Percentiles rank a stretch among this genome's conserved stretches.
phyloP scores from a whole-genome alignment of 2,329 filamentous ascomycete species.

The Scedosporium minutisporum region DNA sequence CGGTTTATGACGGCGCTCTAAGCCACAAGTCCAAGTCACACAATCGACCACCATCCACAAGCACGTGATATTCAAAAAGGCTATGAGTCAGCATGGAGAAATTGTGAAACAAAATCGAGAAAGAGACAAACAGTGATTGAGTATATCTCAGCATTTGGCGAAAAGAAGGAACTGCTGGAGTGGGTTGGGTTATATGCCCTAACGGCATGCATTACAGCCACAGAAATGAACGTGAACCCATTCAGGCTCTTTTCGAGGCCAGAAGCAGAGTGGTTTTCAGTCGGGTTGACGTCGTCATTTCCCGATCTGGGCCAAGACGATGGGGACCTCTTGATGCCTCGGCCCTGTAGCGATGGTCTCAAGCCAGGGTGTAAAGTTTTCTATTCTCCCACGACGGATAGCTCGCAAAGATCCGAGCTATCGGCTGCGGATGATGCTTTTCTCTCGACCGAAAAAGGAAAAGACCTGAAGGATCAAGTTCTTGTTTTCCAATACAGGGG shows the following conservation, averaged over 20 bases:
- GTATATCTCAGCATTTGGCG: background rate
- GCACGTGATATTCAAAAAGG: too few relatives aligned
- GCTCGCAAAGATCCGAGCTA: slow-evolving; percentile 24
- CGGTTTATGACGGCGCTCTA: background rate
- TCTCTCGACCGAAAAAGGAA: slow-evolving; percentile 16
- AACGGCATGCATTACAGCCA: background rate
- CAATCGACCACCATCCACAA: too few relatives aligned
- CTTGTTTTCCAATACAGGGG: slow-evolving; percentile 55
- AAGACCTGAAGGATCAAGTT: slow-evolving; percentile 47
- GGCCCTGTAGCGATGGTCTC: slow-evolving; percentile 27
- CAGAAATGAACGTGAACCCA: slow-evolving; percentile 13
- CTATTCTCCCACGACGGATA: slow-evolving; percentile 31
- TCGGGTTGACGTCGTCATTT: slow-evolving; percentile 44
- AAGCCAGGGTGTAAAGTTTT: slow-evolving; percentile 52
- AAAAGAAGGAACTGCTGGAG: background rate
- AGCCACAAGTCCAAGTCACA: too few relatives aligned
- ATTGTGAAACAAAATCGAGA: too few relatives aligned
- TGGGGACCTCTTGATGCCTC: slow-evolving; percentile 25
- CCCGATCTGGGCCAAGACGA: slow-evolving; percentile 37
- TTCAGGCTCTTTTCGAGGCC: slow-evolving; percentile 14
- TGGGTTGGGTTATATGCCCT: too few relatives aligned
- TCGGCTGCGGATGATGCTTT: slow-evolving; percentile 22
- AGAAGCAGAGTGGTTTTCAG: slow-evolving; percentile 38
- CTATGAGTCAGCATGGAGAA: too few relatives aligned
- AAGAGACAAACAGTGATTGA: too few relatives aligned